These are phyloP conservation scores for Vitis riparia DNA, from an alignment of 164 flowering plant genomes.

Conservation along the genomic window DNA sequence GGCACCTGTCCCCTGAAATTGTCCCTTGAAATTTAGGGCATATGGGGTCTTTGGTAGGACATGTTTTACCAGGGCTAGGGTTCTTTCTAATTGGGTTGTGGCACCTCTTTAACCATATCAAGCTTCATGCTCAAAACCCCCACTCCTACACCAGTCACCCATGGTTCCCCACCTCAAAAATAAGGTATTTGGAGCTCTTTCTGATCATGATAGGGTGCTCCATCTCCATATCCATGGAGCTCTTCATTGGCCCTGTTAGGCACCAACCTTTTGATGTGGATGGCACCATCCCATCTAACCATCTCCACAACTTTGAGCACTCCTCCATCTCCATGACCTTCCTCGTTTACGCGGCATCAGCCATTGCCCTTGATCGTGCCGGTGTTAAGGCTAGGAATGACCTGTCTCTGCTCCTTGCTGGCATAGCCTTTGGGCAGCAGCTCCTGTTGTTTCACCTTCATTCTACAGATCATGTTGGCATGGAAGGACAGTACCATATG, in stretches of 20 bases:
- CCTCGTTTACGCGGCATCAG: slow-evolving; percentile 40
- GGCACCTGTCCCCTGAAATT: no score
- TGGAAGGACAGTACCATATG: slow-evolving; percentile 45
- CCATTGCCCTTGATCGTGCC: slow-evolving; percentile 30
- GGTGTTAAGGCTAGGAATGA: slow-evolving; percentile 23
- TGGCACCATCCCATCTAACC: slow-evolving; percentile 67
- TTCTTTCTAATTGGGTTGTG: slow-evolving; percentile 59
- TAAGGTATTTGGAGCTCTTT: slow-evolving; percentile 49
- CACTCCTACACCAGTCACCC: slow-evolving; percentile 33
- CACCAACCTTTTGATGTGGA: slow-evolving; percentile 68
- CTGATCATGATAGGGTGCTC: slow-evolving; percentile 38
- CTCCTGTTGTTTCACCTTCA: slow-evolving; percentile 64
- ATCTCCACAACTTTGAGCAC: slow-evolving; percentile 73
- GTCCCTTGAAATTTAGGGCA: neutral
- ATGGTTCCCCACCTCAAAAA: slow-evolving; percentile 57
- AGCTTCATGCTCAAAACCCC: slow-evolving; percentile 40
- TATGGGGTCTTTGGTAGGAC: slow-evolving; percentile 65
- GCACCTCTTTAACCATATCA: slow-evolving; percentile 65
- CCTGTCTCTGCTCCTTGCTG: slow-evolving; percentile 46
- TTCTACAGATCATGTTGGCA: slow-evolving; percentile 39
- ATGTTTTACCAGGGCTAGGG: slow-evolving; percentile 65
- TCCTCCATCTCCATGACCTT: slow-evolving; percentile 50
- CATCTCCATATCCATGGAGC: slow-evolving; percentile 59
- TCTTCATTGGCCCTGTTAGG: slow-evolving; percentile 48
- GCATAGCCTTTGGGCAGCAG: slow-evolving; percentile 63